Percentiles rank a stretch among this genome's conserved stretches.
Conservation (phyloP, 2,329 filamentous ascomycete genomes). For the Celoporthe dispersa region DNA sequence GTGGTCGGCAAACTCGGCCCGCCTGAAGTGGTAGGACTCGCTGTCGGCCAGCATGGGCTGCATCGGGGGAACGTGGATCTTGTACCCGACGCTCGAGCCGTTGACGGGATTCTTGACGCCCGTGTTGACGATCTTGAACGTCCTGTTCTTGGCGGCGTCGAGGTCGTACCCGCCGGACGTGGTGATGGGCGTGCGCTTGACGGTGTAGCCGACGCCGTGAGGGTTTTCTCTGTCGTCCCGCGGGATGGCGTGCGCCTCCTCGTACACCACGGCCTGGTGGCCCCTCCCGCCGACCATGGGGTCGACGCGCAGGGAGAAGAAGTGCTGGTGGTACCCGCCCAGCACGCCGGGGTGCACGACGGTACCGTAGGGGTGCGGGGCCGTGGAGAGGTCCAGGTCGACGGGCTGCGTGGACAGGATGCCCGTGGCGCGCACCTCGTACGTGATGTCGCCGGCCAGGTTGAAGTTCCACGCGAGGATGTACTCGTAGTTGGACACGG, state of each 20-base stretch:
- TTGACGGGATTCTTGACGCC: slow-evolving; percentile 56
- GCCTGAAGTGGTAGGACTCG: slow-evolving; percentile 40
- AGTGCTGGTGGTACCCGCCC: slow-evolving; percentile 75
- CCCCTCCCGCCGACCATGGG: slow-evolving; percentile 63
- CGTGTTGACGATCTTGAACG: slow-evolving; percentile 63
- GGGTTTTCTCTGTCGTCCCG: slow-evolving; percentile 48
- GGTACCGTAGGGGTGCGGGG: slow-evolving; percentile 56
- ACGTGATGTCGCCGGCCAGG: slow-evolving; percentile 46
- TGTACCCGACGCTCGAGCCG: slow-evolving; percentile 58
- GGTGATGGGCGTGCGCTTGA: slow-evolving; percentile 51
- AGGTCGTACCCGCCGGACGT: slow-evolving; percentile 53
- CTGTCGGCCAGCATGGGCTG: slow-evolving; percentile 59
- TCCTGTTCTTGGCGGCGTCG: slow-evolving; percentile 51
- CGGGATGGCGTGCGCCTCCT: slow-evolving; percentile 60
- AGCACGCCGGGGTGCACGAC: slow-evolving; percentile 66
- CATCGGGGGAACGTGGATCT: slow-evolving; percentile 58
- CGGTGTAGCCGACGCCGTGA: slow-evolving; percentile 55
- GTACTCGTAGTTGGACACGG: slow-evolving; percentile 61
- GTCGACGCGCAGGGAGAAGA: slow-evolving; percentile 70
- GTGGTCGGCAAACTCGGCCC: slow-evolving; percentile 44
- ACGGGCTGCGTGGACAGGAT: slow-evolving; percentile 60
- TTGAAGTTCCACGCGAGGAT: slow-evolving; percentile 46
- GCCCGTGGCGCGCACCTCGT: slow-evolving; percentile 38
- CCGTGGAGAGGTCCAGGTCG: slow-evolving; percentile 59
- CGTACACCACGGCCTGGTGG: slow-evolving; percentile 60